Evolutionary conservation across 2,329 filamentous ascomycete genomes (phyloP).

Genomic region (Fusarium albidum): DNA sequence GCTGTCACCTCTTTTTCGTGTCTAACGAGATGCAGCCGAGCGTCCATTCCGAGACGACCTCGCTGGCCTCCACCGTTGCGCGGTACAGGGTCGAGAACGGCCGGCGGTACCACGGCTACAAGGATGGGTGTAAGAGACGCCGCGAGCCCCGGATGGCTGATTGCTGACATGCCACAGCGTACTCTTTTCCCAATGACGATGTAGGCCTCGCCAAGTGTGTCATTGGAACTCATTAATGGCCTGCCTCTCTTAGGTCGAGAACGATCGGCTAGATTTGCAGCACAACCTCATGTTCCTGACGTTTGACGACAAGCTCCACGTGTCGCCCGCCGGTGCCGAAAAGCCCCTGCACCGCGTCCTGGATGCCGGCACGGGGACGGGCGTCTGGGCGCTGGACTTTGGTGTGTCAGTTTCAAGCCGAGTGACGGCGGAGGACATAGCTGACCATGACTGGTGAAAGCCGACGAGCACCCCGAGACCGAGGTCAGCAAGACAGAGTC

Average conservation of each 20-base stretch:
- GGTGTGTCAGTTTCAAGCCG: not conserved
- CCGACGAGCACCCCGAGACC: conserved; percentile 25
- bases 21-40: no score
- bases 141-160: no score
- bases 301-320: conserved; percentile 34
- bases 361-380: conserved; percentile 38
- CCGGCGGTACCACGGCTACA: conserved; percentile 39
- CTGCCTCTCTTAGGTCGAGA: not conserved
- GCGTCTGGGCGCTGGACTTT: conserved; percentile 40
- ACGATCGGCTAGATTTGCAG: conserved; percentile 31
- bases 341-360: conserved; percentile 25
- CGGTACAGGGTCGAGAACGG: conserved; percentile 38
- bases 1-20: no score
- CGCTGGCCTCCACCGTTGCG: conserved; percentile 28
- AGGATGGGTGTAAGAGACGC: conserved; percentile 23
- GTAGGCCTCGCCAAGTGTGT: no score
- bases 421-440: no score
- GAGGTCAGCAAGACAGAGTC: not conserved
- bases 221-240: no score
- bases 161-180: not conserved
- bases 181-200: conserved; percentile 16
- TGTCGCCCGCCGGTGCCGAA: conserved; percentile 20
- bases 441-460: no score
- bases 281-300: conserved; percentile 37
- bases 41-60: not conserved